Conservation (phyloP, 2,329 filamentous ascomycete species). For the Beauveria rudraprayagi region DNA sequence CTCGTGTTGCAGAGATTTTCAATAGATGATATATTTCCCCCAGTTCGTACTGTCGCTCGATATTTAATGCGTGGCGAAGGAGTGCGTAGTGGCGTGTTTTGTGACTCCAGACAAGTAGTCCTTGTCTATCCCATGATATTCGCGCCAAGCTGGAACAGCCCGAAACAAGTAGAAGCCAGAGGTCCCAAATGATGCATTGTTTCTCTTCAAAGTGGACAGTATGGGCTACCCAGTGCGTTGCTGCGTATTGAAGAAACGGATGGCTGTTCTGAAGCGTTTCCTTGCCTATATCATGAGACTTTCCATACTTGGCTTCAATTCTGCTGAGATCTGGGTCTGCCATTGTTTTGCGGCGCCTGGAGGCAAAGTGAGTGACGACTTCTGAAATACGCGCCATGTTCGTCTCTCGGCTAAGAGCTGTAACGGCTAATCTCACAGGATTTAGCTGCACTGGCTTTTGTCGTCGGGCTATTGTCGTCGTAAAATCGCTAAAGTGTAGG, state of each 20-base stretch:
- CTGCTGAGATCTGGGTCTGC: not conserved
- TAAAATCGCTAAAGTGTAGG: not conserved
- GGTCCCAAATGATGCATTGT: not conserved
- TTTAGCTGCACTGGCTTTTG: not conserved
- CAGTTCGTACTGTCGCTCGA: too few species aligned
- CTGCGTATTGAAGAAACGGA: not conserved
- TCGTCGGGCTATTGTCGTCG: not conserved
- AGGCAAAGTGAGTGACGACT: not conserved
- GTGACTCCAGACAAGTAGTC: not conserved
- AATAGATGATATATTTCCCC: not conserved
- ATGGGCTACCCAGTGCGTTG: not conserved
- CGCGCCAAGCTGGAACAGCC: not conserved
- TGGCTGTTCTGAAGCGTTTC: not conserved
- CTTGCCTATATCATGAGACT: too few species aligned
- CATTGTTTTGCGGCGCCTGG: not conserved
- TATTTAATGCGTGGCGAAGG: not conserved
- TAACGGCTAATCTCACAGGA: not conserved
- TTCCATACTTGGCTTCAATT: not conserved
- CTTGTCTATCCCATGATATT: not conserved
- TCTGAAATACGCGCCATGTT: not conserved
- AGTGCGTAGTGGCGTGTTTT: not conserved
- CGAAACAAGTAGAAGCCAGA: not conserved
- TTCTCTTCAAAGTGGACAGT: not conserved
- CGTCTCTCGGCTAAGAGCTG: not conserved
- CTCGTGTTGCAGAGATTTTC: not conserved